Percentiles rank a stretch among this genome's conserved stretches.
Evolutionary conservation across 208 protist species (phyloP).

Genomic region (Crithidia expoeki): DNA sequence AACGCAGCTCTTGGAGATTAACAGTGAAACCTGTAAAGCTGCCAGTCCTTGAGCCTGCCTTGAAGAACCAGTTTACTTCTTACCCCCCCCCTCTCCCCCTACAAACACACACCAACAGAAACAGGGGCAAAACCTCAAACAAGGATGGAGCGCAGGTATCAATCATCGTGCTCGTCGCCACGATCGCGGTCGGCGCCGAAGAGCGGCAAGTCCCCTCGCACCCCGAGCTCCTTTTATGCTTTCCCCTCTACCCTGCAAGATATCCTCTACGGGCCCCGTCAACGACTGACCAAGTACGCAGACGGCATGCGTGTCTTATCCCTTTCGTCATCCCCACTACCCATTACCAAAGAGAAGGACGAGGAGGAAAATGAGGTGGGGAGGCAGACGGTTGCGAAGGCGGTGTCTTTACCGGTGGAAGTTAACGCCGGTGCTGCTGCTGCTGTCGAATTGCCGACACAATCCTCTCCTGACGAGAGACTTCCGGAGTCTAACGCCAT

Average conservation of each 20-base stretch:
- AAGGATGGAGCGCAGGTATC: conserved; percentile 14
- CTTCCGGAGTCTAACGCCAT: too few relatives aligned
- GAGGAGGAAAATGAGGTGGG: not conserved
- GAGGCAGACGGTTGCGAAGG: not conserved
- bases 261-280: conserved; percentile 33
- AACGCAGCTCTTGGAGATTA: too few relatives aligned
- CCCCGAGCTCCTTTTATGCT: conserved; percentile 19
- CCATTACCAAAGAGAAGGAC: not conserved
- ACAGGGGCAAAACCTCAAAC: conserved; percentile 1
- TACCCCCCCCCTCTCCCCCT: too few relatives aligned
- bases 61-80: not conserved
- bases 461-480: too few relatives aligned
- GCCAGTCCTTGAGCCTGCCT: too few relatives aligned
- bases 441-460: not conserved
- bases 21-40: too few relatives aligned
- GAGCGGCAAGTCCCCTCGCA: conserved; percentile 12
- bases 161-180: conserved; percentile 14
- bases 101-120: not conserved
- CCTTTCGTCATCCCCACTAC: not conserved
- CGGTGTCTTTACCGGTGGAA: not conserved
- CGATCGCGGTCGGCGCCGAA: conserved; percentile 27
- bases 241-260: conserved; percentile 30
- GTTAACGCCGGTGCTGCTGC: not conserved
- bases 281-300: conserved; percentile 33
- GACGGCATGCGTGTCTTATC: conserved; percentile 24